Percentiles rank a stretch among this genome's conserved stretches.
phyloP scores from a whole-genome alignment of 176 grass and related monocot species.

The Calamus simplicifolius region DNA sequence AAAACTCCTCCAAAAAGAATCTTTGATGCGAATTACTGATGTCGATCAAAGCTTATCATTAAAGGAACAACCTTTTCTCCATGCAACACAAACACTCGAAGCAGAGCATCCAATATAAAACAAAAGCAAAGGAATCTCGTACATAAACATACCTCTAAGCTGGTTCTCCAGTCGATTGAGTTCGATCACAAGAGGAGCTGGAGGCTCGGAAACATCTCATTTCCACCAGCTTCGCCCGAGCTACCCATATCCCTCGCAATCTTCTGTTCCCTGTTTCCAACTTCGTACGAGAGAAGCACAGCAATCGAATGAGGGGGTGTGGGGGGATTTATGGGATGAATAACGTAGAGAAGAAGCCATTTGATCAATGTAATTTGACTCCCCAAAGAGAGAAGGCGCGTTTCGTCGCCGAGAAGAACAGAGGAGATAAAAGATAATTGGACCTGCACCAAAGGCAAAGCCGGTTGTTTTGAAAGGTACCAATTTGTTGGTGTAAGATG shows the following conservation, averaged over 20 bases:
- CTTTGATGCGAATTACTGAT: too few relatives aligned
- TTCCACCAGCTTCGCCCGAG: constrained; percentile 53
- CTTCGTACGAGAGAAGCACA: background rate
- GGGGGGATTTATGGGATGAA: constrained; percentile 39
- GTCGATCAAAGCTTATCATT: too few relatives aligned
- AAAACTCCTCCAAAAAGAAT: too few relatives aligned
- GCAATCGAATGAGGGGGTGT: constrained; percentile 16
- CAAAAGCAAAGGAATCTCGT: too few relatives aligned
- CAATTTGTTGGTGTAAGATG: constrained; percentile 7
- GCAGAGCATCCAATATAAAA: too few relatives aligned
- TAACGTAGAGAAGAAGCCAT: constrained; percentile 42
- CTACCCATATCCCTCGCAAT: constrained; percentile 40
- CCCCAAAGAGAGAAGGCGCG: background rate
- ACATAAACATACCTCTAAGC: constrained; percentile 46
- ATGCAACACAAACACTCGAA: too few relatives aligned
- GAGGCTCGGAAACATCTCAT: constrained; percentile 42
- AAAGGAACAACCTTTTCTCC: too few relatives aligned
- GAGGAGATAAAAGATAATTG: background rate
- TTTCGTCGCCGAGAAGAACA: too few relatives aligned
- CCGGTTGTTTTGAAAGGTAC: constrained; percentile 2
- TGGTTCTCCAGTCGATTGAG: constrained; percentile 72
- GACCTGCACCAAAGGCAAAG: background rate
- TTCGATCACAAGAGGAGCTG: constrained; percentile 53
- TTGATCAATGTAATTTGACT: constrained; percentile 18
- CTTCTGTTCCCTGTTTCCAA: background rate